Evolutionary conservation across 495 filamentous ascomycete genomes (phyloP), one percentile per base, ranked within the genome.

Genomic region (Tuber microsphaerosporum): DNA sequence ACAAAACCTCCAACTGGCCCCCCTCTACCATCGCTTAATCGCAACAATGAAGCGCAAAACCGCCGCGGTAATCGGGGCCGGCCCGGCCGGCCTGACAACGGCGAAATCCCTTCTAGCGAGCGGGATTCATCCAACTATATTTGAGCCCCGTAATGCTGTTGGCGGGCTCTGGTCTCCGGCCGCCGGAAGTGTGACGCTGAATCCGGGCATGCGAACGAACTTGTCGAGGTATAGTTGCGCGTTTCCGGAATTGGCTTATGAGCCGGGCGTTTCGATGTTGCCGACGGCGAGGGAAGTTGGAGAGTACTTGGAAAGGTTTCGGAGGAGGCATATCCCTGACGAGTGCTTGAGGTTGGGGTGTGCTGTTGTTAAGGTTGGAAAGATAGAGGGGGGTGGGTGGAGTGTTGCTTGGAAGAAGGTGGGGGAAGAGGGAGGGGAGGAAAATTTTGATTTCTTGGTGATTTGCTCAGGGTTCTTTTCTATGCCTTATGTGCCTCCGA

Each of bases 381-480:
- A 86, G 42, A 70, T 84, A 17, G 79, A 71, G 14, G 73, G 74
- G 73, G 26, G 71, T 45, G 73, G 77, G 70, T 94, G 92, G 92
- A 86, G 82, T 31, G 84, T 94, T 4, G 80, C 84, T 31, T 88
- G 87, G 79, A 78, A 77, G 14, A 77, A 81, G 56, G 77, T 78
- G 9, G 81, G 84, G 31, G 81, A 82, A 0, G 69, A 75, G 22
- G 75, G 73, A 26, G 80, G 79, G 37, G 77, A 79, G 31, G 83
- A 75, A 26, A 84, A 86, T 69, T 96, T 94, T 79, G 92, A 97
- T 82, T 88, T 90, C 77, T 84, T 97, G 4, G 85, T 94, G 14
- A 85, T 96, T 14, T 89, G 91, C 12, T 91, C 90, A 0, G 93
- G 93, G 4, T 93, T 91, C 83, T 97, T 95, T 81, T 88, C 91